phyloP scores from a whole-genome alignment of 2,329 filamentous ascomycete species.

The Penicillium hordei region DNA sequence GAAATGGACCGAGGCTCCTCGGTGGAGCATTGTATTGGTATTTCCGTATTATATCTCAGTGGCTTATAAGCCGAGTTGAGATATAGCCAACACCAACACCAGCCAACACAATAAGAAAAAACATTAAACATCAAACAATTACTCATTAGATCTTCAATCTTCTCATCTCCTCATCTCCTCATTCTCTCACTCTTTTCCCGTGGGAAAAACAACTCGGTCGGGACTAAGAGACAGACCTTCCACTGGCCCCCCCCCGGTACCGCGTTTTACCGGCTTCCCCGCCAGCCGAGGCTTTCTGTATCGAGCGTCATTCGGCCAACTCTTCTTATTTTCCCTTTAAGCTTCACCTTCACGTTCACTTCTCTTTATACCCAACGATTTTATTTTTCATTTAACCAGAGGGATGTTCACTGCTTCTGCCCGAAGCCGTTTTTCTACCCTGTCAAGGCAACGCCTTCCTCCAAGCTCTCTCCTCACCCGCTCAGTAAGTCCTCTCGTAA shows the following conservation, averaged over 20 bases:
- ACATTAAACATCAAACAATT: background rate
- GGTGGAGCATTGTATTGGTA: background rate
- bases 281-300: slow-evolving; percentile 25
- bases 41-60: background rate
- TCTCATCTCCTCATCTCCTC: background rate
- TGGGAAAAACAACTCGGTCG: slow-evolving; percentile 9
- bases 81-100: background rate
- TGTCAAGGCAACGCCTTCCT: slow-evolving; percentile 41
- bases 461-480: slow-evolving; percentile 36
- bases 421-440: slow-evolving; percentile 44
- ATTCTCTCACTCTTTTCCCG: slow-evolving; percentile 4
- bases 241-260: slow-evolving; percentile 1
- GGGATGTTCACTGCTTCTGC: slow-evolving; percentile 48
- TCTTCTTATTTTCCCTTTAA: slow-evolving; percentile 14
- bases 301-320: slow-evolving; percentile 1
- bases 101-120: background rate
- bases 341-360: slow-evolving; percentile 16
- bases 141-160: background rate
- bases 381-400: slow-evolving; percentile 21
- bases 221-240: background rate
- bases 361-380: slow-evolving; percentile 8
- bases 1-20: slow-evolving; percentile 9
- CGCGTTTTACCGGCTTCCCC: slow-evolving; percentile 14
- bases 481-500: slow-evolving; percentile 29
- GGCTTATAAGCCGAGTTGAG: background rate